Conservation (phyloP, 2,329 filamentous ascomycete species). For the Claviceps paspali region DNA sequence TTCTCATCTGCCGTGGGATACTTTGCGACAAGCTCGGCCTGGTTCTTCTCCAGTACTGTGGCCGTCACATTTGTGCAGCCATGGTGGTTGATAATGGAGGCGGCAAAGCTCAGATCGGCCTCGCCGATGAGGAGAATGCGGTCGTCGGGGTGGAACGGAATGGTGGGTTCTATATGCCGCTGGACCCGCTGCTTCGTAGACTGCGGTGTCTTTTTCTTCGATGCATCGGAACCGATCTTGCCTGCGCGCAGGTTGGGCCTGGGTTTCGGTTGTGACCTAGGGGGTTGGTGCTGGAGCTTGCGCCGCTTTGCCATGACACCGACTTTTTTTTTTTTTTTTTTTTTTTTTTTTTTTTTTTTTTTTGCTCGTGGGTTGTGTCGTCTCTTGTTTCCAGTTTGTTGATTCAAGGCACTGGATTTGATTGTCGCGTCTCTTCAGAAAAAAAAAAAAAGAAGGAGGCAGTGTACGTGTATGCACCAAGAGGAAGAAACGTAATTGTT, state of each 20-base stretch:
- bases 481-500: too few relatives aligned
- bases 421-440: too few relatives aligned
- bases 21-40: conserved; percentile 48
- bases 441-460: too few relatives aligned
- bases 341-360: neutral
- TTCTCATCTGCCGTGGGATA: conserved; percentile 56
- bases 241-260: conserved; percentile 5
- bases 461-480: too few relatives aligned
- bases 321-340: neutral
- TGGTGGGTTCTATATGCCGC: conserved; percentile 27
- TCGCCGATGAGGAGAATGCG: conserved; percentile 65
- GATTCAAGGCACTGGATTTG: too few relatives aligned
- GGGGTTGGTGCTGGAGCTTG: conserved; percentile 6
- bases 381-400: too few relatives aligned
- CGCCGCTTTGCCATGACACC: conserved; percentile 9
- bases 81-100: conserved; percentile 50
- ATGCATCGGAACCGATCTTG: neutral
- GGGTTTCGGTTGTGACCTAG: conserved; percentile 8
- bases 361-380: neutral
- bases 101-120: conserved; percentile 66
- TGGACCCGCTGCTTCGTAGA: conserved; percentile 10
- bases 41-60: conserved; percentile 48
- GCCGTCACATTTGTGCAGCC: conserved; percentile 51
- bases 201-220: conserved; percentile 6
- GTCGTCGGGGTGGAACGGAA: conserved; percentile 53